These are phyloP conservation scores for Tilletia walkeri DNA, from an alignment of 1,284 basidiomycete species.

Conservation along the genomic window DNA sequence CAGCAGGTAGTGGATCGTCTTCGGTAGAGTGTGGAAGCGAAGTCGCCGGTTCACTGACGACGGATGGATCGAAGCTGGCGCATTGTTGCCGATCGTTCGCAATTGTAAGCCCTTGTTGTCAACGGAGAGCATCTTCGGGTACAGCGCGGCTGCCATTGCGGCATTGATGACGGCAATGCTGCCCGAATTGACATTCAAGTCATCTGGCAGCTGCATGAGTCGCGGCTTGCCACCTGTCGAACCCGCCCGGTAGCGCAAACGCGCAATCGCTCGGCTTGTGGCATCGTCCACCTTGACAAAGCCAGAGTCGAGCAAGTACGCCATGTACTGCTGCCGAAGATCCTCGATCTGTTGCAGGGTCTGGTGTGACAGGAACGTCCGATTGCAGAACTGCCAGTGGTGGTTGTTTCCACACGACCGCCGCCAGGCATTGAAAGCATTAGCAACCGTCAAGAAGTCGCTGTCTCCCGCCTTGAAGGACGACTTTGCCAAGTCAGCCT, in stretches of 20 bases:
- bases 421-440: conserved; percentile 86
- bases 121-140: conserved; percentile 81
- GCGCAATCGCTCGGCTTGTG: conserved; percentile 70
- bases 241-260: conserved; percentile 57
- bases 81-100: conserved; percentile 83
- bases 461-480: conserved; percentile 82
- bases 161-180: conserved; percentile 70
- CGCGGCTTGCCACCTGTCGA: conserved; percentile 63
- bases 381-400: conserved; percentile 67
- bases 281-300: conserved; percentile 73
- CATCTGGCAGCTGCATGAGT: conserved; percentile 70
- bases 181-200: conserved; percentile 70
- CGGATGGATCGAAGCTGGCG: conserved; percentile 80
- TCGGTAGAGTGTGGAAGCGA: conserved; percentile 28
- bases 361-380: conserved; percentile 81
- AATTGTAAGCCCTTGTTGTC: conserved; percentile 66
- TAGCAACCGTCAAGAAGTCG: conserved; percentile 92
- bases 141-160: conserved; percentile 80
- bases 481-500: conserved; percentile 80
- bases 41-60: conserved; percentile 58
- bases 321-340: conserved; percentile 84
- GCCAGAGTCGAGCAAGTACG: conserved; percentile 75
- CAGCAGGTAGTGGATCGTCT: conserved; percentile 27
- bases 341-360: conserved; percentile 96
- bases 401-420: conserved; percentile 68